A percentile compares a stretch with the other conserved stretches of the same genome.
These are phyloP conservation scores for Stachybotrys chartarum DNA, from an alignment of 2,329 filamentous ascomycete genomes.

Conservation along the genomic window DNA sequence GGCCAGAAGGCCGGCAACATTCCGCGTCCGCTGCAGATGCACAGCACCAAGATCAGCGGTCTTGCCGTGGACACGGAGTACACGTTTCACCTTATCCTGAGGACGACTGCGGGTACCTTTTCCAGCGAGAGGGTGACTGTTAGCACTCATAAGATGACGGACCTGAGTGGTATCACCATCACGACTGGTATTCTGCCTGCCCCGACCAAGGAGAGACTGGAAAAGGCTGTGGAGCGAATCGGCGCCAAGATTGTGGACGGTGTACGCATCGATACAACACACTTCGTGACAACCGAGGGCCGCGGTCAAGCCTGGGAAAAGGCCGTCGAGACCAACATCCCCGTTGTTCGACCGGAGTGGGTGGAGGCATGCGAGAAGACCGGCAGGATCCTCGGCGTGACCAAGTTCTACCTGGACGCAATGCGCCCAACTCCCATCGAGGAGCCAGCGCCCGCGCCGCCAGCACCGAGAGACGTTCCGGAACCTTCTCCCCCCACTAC, in stretches of 20 bases:
- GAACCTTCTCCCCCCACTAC: conserved; percentile 10
- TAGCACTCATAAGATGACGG: conserved; percentile 97
- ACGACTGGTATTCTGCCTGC: conserved; percentile 80
- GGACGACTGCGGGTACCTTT: conserved; percentile 84
- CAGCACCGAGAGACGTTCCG: conserved; percentile 27
- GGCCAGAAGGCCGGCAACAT: conserved; percentile 95
- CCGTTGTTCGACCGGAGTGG: conserved; percentile 95
- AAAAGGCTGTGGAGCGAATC: conserved; percentile 73
- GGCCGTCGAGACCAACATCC: conserved; percentile 95
- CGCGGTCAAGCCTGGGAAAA: conserved; percentile 89
- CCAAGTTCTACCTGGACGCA: conserved; percentile 93
- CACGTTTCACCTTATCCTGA: conserved; percentile 84
- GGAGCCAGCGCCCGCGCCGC: conserved; percentile 21
- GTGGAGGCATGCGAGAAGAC: conserved; percentile 92
- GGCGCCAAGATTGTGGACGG: conserved; percentile 86
- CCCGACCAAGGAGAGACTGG: conserved; percentile 64
- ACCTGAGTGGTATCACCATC: conserved; percentile 90
- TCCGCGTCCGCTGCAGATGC: conserved; percentile 76
- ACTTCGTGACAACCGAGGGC: conserved; percentile 95
- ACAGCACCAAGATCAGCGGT: conserved; percentile 94
- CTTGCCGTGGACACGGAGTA: conserved; percentile 96
- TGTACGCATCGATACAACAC: conserved; percentile 93
- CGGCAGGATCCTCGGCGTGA: conserved; percentile 86
- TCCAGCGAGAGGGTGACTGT: conserved; percentile 77
- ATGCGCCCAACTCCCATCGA: conserved; percentile 36